Conservation (phyloP, 2,329 filamentous ascomycete genomes). For the Neurospora sp. region DNA sequence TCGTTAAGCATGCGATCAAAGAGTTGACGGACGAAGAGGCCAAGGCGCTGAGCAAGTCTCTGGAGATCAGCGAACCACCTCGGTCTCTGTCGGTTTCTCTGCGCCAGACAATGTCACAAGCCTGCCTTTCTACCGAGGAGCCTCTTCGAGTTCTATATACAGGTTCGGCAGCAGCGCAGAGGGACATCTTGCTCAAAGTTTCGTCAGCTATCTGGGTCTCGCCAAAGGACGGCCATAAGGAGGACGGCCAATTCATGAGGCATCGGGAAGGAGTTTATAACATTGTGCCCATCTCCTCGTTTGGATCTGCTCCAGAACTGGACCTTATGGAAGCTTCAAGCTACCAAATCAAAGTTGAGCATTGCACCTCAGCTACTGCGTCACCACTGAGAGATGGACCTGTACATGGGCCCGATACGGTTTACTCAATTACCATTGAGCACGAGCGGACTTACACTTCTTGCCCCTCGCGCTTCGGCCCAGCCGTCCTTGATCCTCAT, state of each 20-base stretch:
- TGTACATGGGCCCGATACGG: slow-evolving; percentile 19
- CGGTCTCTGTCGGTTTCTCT: slow-evolving; percentile 31
- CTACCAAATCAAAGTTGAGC: slow-evolving; percentile 41
- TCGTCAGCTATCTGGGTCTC: slow-evolving; percentile 37
- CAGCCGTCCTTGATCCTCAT: slow-evolving; percentile 27
- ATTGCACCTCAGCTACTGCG: slow-evolving; percentile 32
- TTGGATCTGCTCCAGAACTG: slow-evolving; percentile 38
- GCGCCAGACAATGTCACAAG: slow-evolving; percentile 38
- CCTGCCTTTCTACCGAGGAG: slow-evolving; percentile 32
- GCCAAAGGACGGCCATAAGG: slow-evolving; percentile 22
- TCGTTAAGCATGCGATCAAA: slow-evolving; percentile 35
- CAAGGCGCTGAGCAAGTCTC: slow-evolving; percentile 21
- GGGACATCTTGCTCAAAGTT: slow-evolving; percentile 35
- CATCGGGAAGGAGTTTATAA: slow-evolving; percentile 37
- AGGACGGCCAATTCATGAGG: slow-evolving; percentile 20
- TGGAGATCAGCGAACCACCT: slow-evolving; percentile 24
- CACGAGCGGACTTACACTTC: slow-evolving; percentile 28
- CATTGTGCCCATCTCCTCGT: slow-evolving; percentile 39
- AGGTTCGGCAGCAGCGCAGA: slow-evolving; percentile 30
- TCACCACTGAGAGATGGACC: slow-evolving; percentile 16
- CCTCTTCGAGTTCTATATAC: slow-evolving; percentile 40
- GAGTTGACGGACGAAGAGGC: slow-evolving; percentile 32
- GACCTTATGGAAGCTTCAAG: slow-evolving; percentile 41
- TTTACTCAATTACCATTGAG: slow-evolving; percentile 30
- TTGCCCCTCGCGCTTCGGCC: slow-evolving; percentile 25